Evolutionary conservation across 495 filamentous ascomycete species (phyloP).

Genomic region (Pseudotulostoma volvatum): DNA sequence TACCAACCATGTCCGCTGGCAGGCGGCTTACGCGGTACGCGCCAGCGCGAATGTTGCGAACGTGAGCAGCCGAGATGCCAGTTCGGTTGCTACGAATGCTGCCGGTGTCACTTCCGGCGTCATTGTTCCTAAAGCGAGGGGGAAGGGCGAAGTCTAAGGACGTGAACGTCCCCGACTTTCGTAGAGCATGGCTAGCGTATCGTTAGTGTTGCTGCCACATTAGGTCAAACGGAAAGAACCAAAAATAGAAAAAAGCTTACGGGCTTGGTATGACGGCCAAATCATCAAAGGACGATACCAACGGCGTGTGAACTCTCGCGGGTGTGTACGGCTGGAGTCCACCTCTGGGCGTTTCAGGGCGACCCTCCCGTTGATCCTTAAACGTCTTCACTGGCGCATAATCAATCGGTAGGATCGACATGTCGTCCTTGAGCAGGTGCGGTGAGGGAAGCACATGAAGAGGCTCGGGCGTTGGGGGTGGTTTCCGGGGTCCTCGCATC

Average conservation of each 20-base stretch:
- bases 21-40: constrained; percentile 82
- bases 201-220: constrained; percentile 13
- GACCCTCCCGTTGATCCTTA: constrained; percentile 50
- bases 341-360: constrained; percentile 67
- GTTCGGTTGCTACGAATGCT: constrained; percentile 76
- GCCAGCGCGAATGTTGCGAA: constrained; percentile 66
- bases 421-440: constrained; percentile 70
- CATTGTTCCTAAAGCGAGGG: constrained; percentile 59
- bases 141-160: constrained; percentile 91
- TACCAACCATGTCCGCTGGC: constrained; percentile 68
- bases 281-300: constrained; percentile 75
- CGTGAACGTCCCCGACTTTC: constrained; percentile 81
- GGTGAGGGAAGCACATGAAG: constrained; percentile 71
- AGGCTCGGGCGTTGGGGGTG: constrained; percentile 54
- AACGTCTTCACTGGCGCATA: constrained; percentile 69
- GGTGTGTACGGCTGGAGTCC: constrained; percentile 59
- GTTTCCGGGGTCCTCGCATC: constrained; percentile 35
- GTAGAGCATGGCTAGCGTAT: constrained; percentile 53
- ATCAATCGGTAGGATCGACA: constrained; percentile 57
- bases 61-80: constrained; percentile 55
- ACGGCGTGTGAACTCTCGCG: constrained; percentile 54
- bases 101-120: constrained; percentile 64
- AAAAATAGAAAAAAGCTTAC: constrained; percentile 39
- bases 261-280: constrained; percentile 74
- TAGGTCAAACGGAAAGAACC: background rate